Evolutionary conservation across 2,329 filamentous ascomycete species (phyloP).

Genomic region (Hortaea werneckii): DNA sequence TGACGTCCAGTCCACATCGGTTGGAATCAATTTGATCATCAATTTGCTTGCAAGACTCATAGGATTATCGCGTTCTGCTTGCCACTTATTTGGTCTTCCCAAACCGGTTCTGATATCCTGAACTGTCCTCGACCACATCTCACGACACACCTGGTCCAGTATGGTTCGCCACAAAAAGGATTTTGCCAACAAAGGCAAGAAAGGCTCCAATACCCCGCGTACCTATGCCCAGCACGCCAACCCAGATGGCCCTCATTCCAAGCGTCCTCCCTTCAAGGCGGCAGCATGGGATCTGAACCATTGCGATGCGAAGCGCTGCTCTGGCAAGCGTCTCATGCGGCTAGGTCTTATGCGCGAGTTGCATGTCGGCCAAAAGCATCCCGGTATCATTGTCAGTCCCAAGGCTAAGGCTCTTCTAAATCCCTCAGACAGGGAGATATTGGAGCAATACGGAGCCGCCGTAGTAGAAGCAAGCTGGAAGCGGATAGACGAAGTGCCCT

Average conservation of each 20-base stretch:
- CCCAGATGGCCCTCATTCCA: constrained; percentile 17
- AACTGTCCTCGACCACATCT: too few species aligned
- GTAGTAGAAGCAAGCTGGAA: constrained; percentile 98
- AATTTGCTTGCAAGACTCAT: background rate
- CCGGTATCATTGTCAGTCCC: constrained; percentile 86
- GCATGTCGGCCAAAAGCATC: constrained; percentile 81
- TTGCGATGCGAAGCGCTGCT: constrained; percentile 94
- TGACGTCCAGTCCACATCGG: too few species aligned
- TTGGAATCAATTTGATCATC: background rate
- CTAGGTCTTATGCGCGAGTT: constrained; percentile 89
- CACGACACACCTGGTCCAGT: background rate
- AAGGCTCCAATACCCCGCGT: constrained; percentile 26
- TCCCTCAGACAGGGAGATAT: constrained; percentile 67
- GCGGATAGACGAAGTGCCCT: constrained; percentile 80
- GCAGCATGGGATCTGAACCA: constrained; percentile 97
- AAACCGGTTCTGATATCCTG: too few species aligned
- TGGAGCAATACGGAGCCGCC: constrained; percentile 83
- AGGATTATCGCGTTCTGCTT: too few species aligned
- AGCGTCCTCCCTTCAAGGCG: constrained; percentile 64
- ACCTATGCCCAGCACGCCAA: constrained; percentile 23
- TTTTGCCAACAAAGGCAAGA: constrained; percentile 62
- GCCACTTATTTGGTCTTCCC: background rate
- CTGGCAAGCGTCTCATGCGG: constrained; percentile 86
- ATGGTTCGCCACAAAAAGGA: constrained; percentile 99
- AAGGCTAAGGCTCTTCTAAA: constrained; percentile 82